Percentiles rank a stretch among this genome's conserved stretches.
These are phyloP conservation scores for Tolypocladium sp. DNA, from an alignment of 2,329 filamentous ascomycete genomes.

Conservation along the genomic window DNA sequence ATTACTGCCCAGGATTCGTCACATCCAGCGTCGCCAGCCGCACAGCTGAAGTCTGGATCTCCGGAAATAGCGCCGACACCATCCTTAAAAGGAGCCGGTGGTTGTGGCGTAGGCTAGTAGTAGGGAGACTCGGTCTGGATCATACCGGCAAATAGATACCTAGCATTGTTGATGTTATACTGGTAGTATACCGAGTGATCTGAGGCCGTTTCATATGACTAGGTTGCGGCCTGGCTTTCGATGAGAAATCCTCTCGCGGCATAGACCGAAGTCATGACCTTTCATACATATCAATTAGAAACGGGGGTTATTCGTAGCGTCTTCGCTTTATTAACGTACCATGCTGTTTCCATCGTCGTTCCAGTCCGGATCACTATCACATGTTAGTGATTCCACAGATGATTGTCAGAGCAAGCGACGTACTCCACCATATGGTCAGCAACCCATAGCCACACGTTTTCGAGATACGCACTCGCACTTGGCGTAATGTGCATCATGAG, in stretches of 20 bases:
- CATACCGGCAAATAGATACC: constrained; percentile 45
- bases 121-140: constrained; percentile 56
- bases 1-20: constrained; percentile 14
- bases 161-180: constrained; percentile 34
- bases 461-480: not conserved
- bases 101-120: constrained; percentile 13
- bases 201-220: constrained; percentile 11
- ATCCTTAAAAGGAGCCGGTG: constrained; percentile 10
- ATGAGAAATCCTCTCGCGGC: not conserved
- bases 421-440: not conserved
- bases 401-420: too few species aligned
- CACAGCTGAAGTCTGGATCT: constrained; percentile 1
- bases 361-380: too few species aligned
- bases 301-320: too few species aligned
- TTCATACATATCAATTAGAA: too few species aligned
- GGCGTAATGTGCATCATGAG: not conserved
- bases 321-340: too few species aligned
- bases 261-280: not conserved
- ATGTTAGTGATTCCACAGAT: too few species aligned
- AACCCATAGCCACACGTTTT: not conserved
- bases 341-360: too few species aligned
- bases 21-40: constrained; percentile 5
- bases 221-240: not conserved
- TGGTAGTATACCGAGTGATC: constrained; percentile 44
- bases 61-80: not conserved